These are phyloP conservation scores for Coprinellus micaceus DNA, from an alignment of 768 basidiomycete genomes.

Conservation along the genomic window DNA sequence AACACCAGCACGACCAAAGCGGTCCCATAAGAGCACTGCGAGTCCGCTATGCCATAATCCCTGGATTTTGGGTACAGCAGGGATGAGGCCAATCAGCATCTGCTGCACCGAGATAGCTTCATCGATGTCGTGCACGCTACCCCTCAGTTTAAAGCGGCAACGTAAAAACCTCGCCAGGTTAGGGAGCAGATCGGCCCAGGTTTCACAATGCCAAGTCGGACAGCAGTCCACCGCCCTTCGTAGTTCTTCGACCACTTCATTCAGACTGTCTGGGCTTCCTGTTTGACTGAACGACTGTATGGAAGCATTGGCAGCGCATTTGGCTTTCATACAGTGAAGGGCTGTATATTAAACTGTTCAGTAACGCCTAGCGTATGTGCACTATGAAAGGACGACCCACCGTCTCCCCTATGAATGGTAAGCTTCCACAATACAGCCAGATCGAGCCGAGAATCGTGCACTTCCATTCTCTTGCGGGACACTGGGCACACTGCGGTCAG, in stretches of 20 bases:
- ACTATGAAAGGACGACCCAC: too few relatives aligned
- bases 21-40: slow-evolving; percentile 15
- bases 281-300: too few relatives aligned
- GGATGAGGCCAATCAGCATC: slow-evolving; percentile 9
- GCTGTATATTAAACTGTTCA: background rate
- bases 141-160: slow-evolving; percentile 20
- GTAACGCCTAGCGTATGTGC: background rate
- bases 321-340: too few relatives aligned
- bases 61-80: slow-evolving; percentile 5
- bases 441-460: background rate
- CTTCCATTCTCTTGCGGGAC: background rate
- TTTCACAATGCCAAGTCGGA: too few relatives aligned
- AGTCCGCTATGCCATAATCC: slow-evolving; percentile 15
- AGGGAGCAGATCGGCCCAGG: background rate
- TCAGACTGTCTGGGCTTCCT: too few relatives aligned
- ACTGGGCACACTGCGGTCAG: too few relatives aligned
- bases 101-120: slow-evolving; percentile 9
- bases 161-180: slow-evolving; percentile 14
- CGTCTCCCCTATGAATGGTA: background rate
- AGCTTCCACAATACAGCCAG: background rate
- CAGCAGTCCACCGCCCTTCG: background rate
- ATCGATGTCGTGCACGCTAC: slow-evolving; percentile 22
- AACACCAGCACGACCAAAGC: slow-evolving; percentile 9
- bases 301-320: too few relatives aligned
- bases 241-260: too few relatives aligned